These are phyloP conservation scores for Salix udensis DNA, from an alignment of 345 rosid genomes.

Conservation along the genomic window DNA sequence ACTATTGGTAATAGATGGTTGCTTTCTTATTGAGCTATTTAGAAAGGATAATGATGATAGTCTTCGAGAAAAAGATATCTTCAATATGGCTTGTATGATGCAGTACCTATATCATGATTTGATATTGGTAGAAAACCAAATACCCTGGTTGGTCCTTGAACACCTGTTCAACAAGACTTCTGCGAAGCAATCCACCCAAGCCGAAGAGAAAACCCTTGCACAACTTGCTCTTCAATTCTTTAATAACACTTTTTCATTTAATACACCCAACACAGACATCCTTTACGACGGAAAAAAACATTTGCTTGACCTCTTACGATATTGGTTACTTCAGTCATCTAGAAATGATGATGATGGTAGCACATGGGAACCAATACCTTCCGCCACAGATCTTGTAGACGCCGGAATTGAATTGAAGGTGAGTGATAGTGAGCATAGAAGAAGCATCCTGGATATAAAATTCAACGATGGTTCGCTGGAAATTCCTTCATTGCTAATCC, in stretches of 20 bases:
- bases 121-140: too few species aligned
- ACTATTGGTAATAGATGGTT: constrained; percentile 30
- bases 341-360: background rate
- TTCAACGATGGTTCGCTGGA: too few species aligned
- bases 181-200: too few species aligned
- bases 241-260: background rate
- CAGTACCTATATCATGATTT: too few species aligned
- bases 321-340: background rate
- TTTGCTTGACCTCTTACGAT: constrained; percentile 12
- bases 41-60: constrained; percentile 1
- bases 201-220: background rate
- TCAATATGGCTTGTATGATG: too few species aligned
- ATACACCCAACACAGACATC: background rate
- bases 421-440: too few species aligned
- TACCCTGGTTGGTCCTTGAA: too few species aligned
- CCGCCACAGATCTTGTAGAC: constrained; percentile 2
- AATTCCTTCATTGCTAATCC: too few species aligned
- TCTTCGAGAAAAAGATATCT: too few species aligned
- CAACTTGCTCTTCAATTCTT: constrained; percentile 3
- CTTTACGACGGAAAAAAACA: background rate
- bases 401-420: too few species aligned
- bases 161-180: background rate
- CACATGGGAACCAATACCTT: constrained; percentile 5
- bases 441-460: too few species aligned
- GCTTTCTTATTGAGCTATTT: constrained; percentile 12